Evolutionary conservation across 2,329 filamentous ascomycete genomes (phyloP), one percentile per base, ranked within the genome.

Genomic region (Salinomyces thailandicus): DNA sequence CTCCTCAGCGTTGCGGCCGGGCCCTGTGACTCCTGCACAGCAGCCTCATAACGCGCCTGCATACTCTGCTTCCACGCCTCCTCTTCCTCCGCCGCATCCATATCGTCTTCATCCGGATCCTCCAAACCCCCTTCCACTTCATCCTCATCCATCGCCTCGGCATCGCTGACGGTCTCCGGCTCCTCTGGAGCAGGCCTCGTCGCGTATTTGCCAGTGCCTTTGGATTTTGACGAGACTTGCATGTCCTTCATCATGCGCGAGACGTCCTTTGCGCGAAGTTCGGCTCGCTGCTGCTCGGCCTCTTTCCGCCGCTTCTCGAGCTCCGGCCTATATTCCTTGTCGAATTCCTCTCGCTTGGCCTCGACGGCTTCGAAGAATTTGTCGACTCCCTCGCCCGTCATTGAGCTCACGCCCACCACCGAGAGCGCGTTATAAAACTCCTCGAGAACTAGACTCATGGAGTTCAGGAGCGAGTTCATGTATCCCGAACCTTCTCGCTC

Each of bases 191-290:
- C 5, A 9, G 38, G 22, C 22, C 22, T 26, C 38, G 22, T 26
- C 4, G 42, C 40, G 32, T 57, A 57, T 24, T 59, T 58, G 11
- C 47, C 52, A 7, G 52, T 54, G 13, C 50, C 51, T 33, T 58
- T 58, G n/a, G 49, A 46, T 31, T 50, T 54, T 26, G 58, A 62
- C 14, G 67, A 67, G 31, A 84, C 72, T 36, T 71, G 70, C 84
- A 98, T 93, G 49, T 91, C 89, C 57, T 81, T 81, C 86, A 98
- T 94, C 68, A 98, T 77, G 66, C 85, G 86, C 42, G 83, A 84
- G 18, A 98, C 64, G 59, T 98, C 87, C 53, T 80, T 75, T 52
- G 94, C 79, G 31, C 86, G 72, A 18, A 75, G 64, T 40, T 72
- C 72, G 42, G 75, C 71, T 66, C 87, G 89, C 48, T 77, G 72